Base-by-base conservation (phyloP, 495 filamentous ascomycete genomes). In the Aspergillus indologenus region DNA sequence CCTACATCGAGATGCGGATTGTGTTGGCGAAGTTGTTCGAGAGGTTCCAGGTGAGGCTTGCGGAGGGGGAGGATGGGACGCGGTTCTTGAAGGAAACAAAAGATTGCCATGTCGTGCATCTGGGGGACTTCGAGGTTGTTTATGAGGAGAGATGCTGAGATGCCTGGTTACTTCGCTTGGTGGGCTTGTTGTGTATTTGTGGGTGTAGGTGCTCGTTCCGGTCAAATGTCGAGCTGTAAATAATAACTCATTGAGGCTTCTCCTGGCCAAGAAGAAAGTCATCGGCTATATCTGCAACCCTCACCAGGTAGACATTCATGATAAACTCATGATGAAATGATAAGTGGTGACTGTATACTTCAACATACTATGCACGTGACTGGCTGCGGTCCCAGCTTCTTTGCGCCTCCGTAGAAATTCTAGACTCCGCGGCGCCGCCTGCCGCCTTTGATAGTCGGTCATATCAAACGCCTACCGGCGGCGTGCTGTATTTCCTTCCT, bases 381-480 rank as follows among this genome's bases (percentile, higher is more conserved):
- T 61, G 59, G 49, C 45, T 61, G 45, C 43, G 62, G 46, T 58
- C 53, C 56, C 54, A 46, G 57, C 61, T 52, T 19, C 45, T 20
- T 17, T 47, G 19, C 45, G 8, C 48, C 53, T 53, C 53, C 57
- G 61, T 49, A 57, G 47, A 57, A 57, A 59, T 52, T 63, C 61
- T 45, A 59, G 49, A 57, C 26, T 43, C 56, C 48, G 56, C 56
- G 56, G 56, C 54, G 52, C 24, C 24, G 47, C 44, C 26, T 29
- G 26, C 26, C 26, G 26, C 26, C 34, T 40, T 40, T 14, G 34
- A 40, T 40, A 40, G 34, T 15, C 47, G 6, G 43, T 19, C 51
- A 44, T 56, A 51, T 56, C 49, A 22, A 54, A 52, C 46, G 26
- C n/a, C 23, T 40, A 48, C 52, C 45, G 9, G 29, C 57, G 22